Base-by-base conservation (phyloP, 345 rosid species). In the Gossypium rotundifolium region DNA sequence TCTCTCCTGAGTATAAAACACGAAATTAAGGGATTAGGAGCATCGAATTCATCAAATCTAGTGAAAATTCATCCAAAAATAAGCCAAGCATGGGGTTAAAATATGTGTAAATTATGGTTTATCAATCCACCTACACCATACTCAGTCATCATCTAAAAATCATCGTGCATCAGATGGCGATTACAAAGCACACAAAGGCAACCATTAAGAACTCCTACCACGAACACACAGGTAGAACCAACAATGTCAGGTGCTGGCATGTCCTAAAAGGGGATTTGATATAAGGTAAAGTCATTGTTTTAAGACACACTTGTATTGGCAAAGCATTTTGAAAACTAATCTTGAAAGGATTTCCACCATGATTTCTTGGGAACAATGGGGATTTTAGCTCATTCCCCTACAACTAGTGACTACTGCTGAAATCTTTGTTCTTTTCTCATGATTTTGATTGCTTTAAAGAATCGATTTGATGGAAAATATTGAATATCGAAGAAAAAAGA, bases 281-380 rank as follows among this genome's bases (percentile, higher is more conserved):
- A 81, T 79, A 1, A 85, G 76, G 38, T 80, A 74, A 69, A 52
- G 10, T 76, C 84, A 81, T 12, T 55, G 79, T 79, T 83, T 85
- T 27, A 79, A 80, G 1, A 81, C 88, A 77, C 80, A 83, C 80
- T 84, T 85, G 81, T 79, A 85, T 72, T 71, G 53, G 38, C 70
- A 79, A 61, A 85, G 72, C 13, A 82, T 63, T 79, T 77, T 85
- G 2, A 81, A 73, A 7, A 84, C 84, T 57, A 85, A 65, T 55
- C 88, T 71, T 13, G 79, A 77, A 42, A 85, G 88, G 53, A 83
- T 79, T n/a, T 85, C 86, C 13, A 25, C 62, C n/a, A 81, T 71
- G 75, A 82, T 77, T 76, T 85, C 88, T 29, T 78, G 77, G 84
- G 84, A 62, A 85, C 66, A 29, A 23, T 48, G 7, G 46, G 18